Evolutionary conservation across 2,329 filamentous ascomycete genomes (phyloP).

Genomic region (Knufia fluminis): DNA sequence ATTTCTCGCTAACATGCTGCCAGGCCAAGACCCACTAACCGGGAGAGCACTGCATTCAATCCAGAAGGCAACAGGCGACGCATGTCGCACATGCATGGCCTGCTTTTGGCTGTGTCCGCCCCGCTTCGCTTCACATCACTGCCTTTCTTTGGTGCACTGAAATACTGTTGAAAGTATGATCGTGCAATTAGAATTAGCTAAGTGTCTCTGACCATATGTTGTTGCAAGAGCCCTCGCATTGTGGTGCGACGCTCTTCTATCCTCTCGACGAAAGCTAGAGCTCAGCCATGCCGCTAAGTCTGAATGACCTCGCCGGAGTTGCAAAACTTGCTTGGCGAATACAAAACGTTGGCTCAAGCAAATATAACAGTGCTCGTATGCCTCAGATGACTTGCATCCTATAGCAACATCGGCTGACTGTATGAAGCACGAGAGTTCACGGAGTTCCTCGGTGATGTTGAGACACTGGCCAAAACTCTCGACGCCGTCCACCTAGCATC

Average conservation of each 20-base stretch:
- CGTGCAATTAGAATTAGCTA: no score
- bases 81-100: no score
- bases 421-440: not conserved
- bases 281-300: not conserved
- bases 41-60: not conserved
- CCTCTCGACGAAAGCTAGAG: not conserved
- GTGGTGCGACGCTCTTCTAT: not conserved
- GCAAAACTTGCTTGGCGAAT: slow-evolving; percentile 1
- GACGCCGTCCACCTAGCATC: not conserved
- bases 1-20: not conserved
- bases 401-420: not conserved
- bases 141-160: no score
- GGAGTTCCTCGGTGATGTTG: slow-evolving; percentile 1
- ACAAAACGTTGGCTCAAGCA: not conserved
- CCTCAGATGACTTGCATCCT: not conserved
- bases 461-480: not conserved
- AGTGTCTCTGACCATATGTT: no score
- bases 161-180: no score
- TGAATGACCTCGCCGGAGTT: not conserved
- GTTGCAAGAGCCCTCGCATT: not conserved
- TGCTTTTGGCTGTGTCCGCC: no score
- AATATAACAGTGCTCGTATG: slow-evolving; percentile 3
- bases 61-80: not conserved
- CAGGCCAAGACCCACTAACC: not conserved
- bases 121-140: no score